These are phyloP conservation scores for Abelmoschus esculentus DNA, from an alignment of 345 rosid species.

Conservation along the genomic window DNA sequence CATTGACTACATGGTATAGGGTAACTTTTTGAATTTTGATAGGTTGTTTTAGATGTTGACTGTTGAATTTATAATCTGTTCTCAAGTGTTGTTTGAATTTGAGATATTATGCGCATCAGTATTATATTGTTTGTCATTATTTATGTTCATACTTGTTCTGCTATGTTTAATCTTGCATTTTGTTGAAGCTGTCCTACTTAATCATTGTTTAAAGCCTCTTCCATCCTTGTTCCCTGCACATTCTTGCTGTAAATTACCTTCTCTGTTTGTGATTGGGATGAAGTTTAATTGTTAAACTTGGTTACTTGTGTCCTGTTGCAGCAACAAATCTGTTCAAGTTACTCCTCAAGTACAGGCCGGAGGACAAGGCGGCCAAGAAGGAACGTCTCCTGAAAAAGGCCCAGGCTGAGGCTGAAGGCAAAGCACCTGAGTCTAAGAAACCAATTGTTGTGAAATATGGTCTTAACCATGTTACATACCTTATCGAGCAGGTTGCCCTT, in stretches of 20 bases:
- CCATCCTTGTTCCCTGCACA: too few relatives aligned
- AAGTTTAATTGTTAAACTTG: not conserved
- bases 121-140: not conserved
- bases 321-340: slow-evolving; percentile 57
- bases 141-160: not conserved
- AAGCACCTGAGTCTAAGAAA: slow-evolving; percentile 45
- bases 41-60: too few relatives aligned
- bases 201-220: not conserved
- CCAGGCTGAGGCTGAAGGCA: slow-evolving; percentile 61
- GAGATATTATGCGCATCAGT: not conserved
- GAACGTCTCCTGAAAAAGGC: slow-evolving; percentile 50
- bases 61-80: too few relatives aligned
- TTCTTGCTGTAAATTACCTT: not conserved
- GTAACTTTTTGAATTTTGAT: too few relatives aligned
- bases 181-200: too few relatives aligned
- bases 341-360: slow-evolving; percentile 65
- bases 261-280: not conserved
- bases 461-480: slow-evolving; percentile 67
- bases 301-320: slow-evolving; percentile 12
- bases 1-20: too few relatives aligned
- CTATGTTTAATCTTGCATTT: not conserved
- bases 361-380: slow-evolving; percentile 60
- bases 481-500: slow-evolving; percentile 52
- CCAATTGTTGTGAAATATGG: slow-evolving; percentile 72
- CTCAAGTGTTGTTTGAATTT: not conserved